These are phyloP conservation scores for Sparassis latifolia DNA, from an alignment of 1,284 basidiomycete genomes.

Conservation along the genomic window DNA sequence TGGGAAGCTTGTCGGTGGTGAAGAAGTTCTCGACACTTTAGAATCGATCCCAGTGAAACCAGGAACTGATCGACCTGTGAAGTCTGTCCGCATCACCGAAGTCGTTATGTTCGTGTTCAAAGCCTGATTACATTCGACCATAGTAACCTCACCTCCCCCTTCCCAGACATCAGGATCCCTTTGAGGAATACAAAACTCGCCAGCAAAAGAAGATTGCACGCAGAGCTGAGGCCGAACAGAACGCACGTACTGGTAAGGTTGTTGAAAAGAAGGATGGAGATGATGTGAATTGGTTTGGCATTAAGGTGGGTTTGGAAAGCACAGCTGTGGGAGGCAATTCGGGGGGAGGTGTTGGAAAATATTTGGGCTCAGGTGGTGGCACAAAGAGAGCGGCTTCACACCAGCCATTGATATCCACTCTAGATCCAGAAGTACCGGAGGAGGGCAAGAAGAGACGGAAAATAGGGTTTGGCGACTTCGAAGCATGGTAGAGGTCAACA, in stretches of 20 bases:
- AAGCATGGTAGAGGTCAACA: conserved; percentile 45
- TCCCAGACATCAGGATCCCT: conserved; percentile 75
- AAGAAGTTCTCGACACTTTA: conserved; percentile 80
- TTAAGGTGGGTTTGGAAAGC: conserved; percentile 52
- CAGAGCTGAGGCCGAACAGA: conserved; percentile 50
- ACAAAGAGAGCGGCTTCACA: conserved; percentile 39
- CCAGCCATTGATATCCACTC: neutral
- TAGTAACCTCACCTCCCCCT: neutral
- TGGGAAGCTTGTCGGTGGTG: conserved; percentile 92
- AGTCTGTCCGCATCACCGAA: conserved; percentile 75
- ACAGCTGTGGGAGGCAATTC: conserved; percentile 20
- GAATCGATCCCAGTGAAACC: conserved; percentile 79
- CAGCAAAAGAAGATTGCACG: conserved; percentile 69
- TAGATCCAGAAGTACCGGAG: conserved; percentile 20
- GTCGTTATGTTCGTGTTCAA: conserved; percentile 58
- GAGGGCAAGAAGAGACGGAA: conserved; percentile 67
- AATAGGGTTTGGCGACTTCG: conserved; percentile 77
- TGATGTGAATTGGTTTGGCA: conserved; percentile 80
- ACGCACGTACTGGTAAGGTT: conserved; percentile 16
- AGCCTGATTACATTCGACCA: conserved; percentile 1
- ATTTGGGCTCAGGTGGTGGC: conserved; percentile 36
- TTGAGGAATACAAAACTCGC: conserved; percentile 76
- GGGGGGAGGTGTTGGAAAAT: conserved; percentile 52
- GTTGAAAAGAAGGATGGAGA: conserved; percentile 47
- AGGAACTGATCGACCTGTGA: conserved; percentile 81